Evolutionary conservation across 306 rosid genomes (phyloP).

Genomic region (Cucumis cinereus): DNA sequence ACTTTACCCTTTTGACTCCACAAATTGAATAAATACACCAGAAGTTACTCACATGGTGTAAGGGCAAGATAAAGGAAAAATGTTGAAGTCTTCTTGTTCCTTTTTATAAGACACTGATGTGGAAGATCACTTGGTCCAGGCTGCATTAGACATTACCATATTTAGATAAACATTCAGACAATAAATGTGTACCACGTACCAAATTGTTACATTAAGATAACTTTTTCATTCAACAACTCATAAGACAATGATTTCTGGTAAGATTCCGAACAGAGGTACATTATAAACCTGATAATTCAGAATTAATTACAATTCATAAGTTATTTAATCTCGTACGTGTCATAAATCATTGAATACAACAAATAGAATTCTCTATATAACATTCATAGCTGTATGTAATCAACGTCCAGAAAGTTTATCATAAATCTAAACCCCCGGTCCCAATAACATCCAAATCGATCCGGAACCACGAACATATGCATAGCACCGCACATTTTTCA

Average conservation of each 20-base stretch:
- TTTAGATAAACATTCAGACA: constrained; percentile 11
- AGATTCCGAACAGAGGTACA: not conserved
- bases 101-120: constrained; percentile 76
- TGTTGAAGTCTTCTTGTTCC: constrained; percentile 81
- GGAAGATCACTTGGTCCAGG: constrained; percentile 73
- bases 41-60: constrained; percentile 59
- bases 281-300: not conserved
- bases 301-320: not conserved
- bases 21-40: constrained; percentile 3
- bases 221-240: not conserved
- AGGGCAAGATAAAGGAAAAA: constrained; percentile 77
- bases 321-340: not conserved
- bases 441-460: not conserved
- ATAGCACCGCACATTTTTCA: not conserved
- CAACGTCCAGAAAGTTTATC: not conserved
- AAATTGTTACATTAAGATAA: not conserved
- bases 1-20: not conserved
- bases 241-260: not conserved
- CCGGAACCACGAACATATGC: not conserved
- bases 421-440: not conserved
- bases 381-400: not conserved
- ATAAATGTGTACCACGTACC: not conserved
- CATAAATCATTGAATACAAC: not conserved
- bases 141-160: constrained; percentile 45
- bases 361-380: not conserved